phyloP scores from a whole-genome alignment of 345 rosid genomes.

The Adansonia digitata region DNA sequence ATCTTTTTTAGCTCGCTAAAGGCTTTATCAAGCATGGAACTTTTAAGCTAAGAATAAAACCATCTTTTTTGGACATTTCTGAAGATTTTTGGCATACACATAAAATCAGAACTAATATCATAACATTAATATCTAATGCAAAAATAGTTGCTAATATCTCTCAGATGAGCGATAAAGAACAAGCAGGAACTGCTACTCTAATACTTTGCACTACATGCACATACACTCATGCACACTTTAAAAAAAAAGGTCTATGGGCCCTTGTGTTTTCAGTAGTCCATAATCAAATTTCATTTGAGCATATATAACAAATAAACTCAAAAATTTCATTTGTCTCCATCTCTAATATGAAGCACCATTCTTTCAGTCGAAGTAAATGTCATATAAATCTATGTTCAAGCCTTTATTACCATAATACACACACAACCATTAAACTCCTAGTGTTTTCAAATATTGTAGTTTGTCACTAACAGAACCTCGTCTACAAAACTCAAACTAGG shows the following conservation, averaged over 20 bases:
- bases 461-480: background rate
- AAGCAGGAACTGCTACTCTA: background rate
- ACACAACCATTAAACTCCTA: background rate
- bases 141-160: background rate
- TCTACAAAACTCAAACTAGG: too few relatives aligned
- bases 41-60: slow-evolving; percentile 54
- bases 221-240: background rate
- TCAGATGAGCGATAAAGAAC: background rate
- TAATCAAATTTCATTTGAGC: too few relatives aligned
- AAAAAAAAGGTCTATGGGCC: background rate
- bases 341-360: background rate
- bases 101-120: slow-evolving; percentile 23
- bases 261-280: background rate
- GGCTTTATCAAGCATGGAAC: slow-evolving; percentile 77
- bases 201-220: background rate
- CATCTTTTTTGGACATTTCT: slow-evolving; percentile 45
- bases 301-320: background rate
- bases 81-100: slow-evolving; percentile 43
- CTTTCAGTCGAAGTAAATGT: background rate
- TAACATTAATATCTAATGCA: background rate
- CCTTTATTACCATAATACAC: background rate
- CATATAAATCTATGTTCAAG: background rate
- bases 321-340: background rate
- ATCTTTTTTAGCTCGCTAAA: slow-evolving; percentile 78
- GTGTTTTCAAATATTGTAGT: background rate